Conservation (phyloP, 768 basidiomycete species). For the Suillus subaureus region DNA sequence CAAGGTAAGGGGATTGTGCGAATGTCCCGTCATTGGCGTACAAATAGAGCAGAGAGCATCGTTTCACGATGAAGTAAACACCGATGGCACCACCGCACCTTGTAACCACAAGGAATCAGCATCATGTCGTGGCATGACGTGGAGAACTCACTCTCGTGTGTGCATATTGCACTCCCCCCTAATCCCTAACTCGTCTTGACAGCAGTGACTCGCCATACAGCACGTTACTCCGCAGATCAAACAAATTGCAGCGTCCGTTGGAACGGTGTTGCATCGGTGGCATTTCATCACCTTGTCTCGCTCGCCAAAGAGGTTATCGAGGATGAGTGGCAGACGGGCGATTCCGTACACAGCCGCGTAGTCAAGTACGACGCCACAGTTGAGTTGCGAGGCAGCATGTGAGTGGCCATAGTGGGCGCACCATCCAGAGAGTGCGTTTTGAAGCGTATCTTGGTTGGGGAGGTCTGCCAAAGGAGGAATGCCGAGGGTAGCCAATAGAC, state of each 20-base stretch:
- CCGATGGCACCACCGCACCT: conserved; percentile 89
- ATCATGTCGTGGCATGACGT: conserved; percentile 6
- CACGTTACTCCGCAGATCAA: conserved; percentile 85
- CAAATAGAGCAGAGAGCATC: conserved; percentile 87
- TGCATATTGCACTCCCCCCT: conserved; percentile 96
- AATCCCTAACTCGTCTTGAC: conserved; percentile 51
- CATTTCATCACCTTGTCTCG: conserved; percentile 77
- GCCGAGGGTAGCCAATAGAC: conserved; percentile 72
- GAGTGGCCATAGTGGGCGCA: conserved; percentile 86
- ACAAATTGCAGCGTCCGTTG: conserved; percentile 88
- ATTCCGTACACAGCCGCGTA: conserved; percentile 84
- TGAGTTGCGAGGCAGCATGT: conserved; percentile 75
- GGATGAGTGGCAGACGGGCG: conserved; percentile 73
- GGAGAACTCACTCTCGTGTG: conserved; percentile 78
- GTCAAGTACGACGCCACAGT: conserved; percentile 80
- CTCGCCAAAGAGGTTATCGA: conserved; percentile 80
- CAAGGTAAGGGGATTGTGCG: conserved; percentile 86
- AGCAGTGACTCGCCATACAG: conserved; percentile 93
- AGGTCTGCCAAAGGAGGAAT: conserved; percentile 82
- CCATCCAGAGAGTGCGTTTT: conserved; percentile 89
- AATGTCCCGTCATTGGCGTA: conserved; percentile 92
- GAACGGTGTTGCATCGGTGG: conserved; percentile 73
- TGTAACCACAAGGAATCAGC: conserved; percentile 31
- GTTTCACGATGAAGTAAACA: conserved; percentile 88
- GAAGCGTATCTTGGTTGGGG: conserved; percentile 83